Percentiles rank a stretch among this genome's conserved stretches.
phyloP scores from a whole-genome alignment of 2,329 filamentous ascomycete species.

The Paraconiothyrium brasiliense region DNA sequence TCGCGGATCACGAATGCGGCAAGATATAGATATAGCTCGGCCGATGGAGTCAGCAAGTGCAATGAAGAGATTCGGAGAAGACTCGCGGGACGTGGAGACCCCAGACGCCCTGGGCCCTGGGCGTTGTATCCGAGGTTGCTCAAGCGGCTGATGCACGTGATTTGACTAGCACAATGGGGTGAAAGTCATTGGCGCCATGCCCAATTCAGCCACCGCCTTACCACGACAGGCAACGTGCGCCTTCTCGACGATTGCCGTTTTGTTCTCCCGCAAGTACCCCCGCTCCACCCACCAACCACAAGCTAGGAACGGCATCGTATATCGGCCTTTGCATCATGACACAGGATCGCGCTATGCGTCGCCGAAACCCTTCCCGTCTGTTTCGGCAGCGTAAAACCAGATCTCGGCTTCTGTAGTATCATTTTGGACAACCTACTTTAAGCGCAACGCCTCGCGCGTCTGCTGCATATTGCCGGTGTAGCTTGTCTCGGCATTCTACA shows the following conservation, averaged over 20 bases:
- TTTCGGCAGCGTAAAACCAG: slow-evolving; percentile 28
- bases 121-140: not conserved
- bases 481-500: not conserved
- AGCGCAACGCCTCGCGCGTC: slow-evolving; percentile 9
- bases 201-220: not conserved
- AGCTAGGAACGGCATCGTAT: slow-evolving; percentile 24
- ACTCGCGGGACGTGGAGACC: slow-evolving; percentile 11
- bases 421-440: slow-evolving; percentile 18
- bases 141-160: slow-evolving; percentile 8
- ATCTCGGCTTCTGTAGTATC: slow-evolving; percentile 19
- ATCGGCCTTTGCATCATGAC: slow-evolving; percentile 20
- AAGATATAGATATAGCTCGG: slow-evolving; percentile 4
- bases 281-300: slow-evolving; percentile 18
- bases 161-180: not conserved
- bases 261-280: slow-evolving; percentile 24
- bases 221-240: not conserved
- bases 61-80: slow-evolving; percentile 9
- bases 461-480: not conserved
- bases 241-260: slow-evolving; percentile 26
- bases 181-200: not conserved
- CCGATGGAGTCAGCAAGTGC: not conserved
- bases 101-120: not conserved
- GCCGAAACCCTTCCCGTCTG: slow-evolving; percentile 28
- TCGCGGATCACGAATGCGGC: not conserved
- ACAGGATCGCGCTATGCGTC: slow-evolving; percentile 3